phyloP scores from a whole-genome alignment of 139 green algal species.

The Chlorella sp. region DNA sequence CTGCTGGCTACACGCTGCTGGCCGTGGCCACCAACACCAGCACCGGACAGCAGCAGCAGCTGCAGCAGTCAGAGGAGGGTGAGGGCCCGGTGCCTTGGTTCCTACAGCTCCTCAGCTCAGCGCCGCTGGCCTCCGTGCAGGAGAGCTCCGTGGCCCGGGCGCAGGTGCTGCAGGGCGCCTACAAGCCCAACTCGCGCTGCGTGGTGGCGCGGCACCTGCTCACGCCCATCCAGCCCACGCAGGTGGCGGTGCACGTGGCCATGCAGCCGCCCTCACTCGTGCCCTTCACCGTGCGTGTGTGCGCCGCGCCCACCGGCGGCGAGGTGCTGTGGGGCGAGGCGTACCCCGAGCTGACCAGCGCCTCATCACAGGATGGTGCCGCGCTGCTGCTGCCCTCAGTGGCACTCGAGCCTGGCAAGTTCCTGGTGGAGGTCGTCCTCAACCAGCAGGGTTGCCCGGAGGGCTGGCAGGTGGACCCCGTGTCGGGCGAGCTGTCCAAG shows the following conservation, averaged over 20 bases:
- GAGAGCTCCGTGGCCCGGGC: conserved; percentile 12
- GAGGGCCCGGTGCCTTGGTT: not conserved
- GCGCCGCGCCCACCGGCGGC: conserved; percentile 5
- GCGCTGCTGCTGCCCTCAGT: conserved; percentile 25
- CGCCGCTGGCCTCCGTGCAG: conserved; percentile 1
- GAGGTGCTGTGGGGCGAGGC: conserved; percentile 19
- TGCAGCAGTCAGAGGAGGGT: not conserved
- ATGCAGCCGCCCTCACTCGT: conserved; percentile 17
- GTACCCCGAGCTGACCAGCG: conserved; percentile 12
- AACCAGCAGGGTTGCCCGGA: conserved; percentile 8
- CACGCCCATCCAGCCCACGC: conserved; percentile 13
- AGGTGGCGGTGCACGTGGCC: conserved; percentile 7
- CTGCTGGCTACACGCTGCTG: conserved; percentile 34
- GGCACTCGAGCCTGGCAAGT: conserved; percentile 33
- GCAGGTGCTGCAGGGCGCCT: conserved; percentile 26
- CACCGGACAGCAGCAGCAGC: too few species aligned
- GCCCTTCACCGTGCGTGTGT: conserved; percentile 16
- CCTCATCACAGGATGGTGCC: conserved; percentile 2
- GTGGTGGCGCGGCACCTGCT: conserved; percentile 28
- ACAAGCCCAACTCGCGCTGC: conserved; percentile 31
- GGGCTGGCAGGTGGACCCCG: conserved; percentile 30
- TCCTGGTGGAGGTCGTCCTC: conserved; percentile 31
- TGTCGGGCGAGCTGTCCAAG: conserved; percentile 9
- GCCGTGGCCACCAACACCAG: too few species aligned
- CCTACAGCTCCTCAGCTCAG: conserved; percentile 9